Evolutionary conservation across 179 eudicot species (phyloP), one percentile per base, ranked within the genome.

Genomic region (Spinacia oleracea): DNA sequence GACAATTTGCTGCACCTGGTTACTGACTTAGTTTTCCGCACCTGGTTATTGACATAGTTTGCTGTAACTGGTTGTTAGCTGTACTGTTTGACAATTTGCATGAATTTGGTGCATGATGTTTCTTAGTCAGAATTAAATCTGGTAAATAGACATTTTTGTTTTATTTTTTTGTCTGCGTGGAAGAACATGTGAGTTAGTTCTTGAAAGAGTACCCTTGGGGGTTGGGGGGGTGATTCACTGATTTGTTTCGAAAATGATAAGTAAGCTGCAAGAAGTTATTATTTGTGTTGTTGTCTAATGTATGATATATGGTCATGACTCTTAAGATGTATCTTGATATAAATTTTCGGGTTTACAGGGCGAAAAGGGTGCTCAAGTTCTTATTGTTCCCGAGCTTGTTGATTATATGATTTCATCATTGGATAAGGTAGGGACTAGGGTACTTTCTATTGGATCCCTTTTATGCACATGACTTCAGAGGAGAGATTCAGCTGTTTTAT

Each of bases 381-480:
- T 96, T 74, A 83, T 96, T 75, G 98, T 93, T 81, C 98, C 98
- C 46, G 98, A 96, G 83, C 96, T 96, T 72, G 91, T 81, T 78
- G 98, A 96, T 74, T 93, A 88, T 80, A 81, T 96, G 66, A 80
- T 80, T 38, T 80, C 96, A 75, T 84, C 96, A 45, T 71, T 96
- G 85, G 91, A 86, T 87, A 90, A 96, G 99, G 99, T 96, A 87
- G 31, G 76, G 1, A 46, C 98, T 96, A 87, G 31, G 76, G 1
- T 40, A 55, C 69, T 65, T 51, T 46, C 15, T 51, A 12, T 51
- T 70, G 29, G 53, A 55, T 18, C 46, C 31, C 43, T 8, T 18
- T 72, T n/a, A 42, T 43, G 4, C 34, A 21, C 55, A 60, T 32
- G 55, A 29, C 29, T 31, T 60, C 6, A 46, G 32, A 18, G 72